phyloP scores from a whole-genome alignment of 768 basidiomycete species.

The Punctularia strigosozonata region DNA sequence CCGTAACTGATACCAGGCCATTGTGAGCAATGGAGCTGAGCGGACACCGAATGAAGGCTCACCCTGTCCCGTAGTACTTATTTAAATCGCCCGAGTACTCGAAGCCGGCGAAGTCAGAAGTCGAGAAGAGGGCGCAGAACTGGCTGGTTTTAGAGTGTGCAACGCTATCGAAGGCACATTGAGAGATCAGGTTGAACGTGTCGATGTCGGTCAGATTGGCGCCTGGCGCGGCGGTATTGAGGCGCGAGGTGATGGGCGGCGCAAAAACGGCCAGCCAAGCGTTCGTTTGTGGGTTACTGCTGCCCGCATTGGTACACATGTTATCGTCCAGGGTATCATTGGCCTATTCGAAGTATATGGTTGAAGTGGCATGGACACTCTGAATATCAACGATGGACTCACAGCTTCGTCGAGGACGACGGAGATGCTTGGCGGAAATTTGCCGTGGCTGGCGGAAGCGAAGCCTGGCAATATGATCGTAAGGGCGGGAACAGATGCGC shows the following conservation, averaged over 20 bases:
- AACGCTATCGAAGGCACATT: conserved; percentile 74
- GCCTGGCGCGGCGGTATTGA: conserved; percentile 52
- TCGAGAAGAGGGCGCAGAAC: conserved; percentile 62
- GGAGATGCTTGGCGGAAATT: conserved; percentile 35
- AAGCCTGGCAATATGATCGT: conserved; percentile 34
- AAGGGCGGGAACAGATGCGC: neutral
- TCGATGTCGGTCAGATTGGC: conserved; percentile 46
- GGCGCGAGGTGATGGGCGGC: conserved; percentile 39
- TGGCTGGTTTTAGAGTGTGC: conserved; percentile 35
- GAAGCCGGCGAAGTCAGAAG: conserved; percentile 49
- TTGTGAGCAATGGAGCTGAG: neutral
- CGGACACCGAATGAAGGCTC: conserved; percentile 9
- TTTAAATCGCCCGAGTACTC: conserved; percentile 65
- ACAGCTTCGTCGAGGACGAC: conserved; percentile 51
- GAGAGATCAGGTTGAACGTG: conserved; percentile 45
- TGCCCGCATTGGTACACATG: conserved; percentile 49
- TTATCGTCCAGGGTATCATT: conserved; percentile 61
- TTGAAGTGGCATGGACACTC: neutral
- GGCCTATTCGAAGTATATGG: conserved; percentile 4
- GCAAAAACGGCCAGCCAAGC: conserved; percentile 50
- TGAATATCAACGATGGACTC: conserved; percentile 8
- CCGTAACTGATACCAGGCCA: conserved; percentile 39
- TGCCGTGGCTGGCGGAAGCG: conserved; percentile 33
- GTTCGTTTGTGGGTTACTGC: conserved; percentile 28
- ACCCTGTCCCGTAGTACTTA: conserved; percentile 76